Base-by-base conservation (phyloP, 495 filamentous ascomycete species). In the Penicillium alfredii region DNA sequence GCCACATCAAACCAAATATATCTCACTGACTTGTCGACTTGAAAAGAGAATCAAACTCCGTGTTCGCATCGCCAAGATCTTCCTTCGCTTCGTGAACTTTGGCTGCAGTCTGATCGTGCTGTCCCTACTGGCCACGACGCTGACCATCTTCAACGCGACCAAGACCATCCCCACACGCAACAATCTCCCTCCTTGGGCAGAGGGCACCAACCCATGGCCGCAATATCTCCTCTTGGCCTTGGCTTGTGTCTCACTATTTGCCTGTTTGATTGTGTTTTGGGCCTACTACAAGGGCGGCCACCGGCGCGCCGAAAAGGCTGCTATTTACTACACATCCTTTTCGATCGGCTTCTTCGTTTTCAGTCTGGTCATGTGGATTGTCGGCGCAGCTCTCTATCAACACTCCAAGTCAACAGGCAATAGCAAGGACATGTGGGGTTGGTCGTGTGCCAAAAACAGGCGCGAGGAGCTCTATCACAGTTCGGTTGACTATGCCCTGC, bases 21-120 rank as follows among this genome's bases (percentile, higher is more conserved):
- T 25, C 23, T n/a, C 23, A 15, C 10, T 11, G 39, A 31, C 49
- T 56, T 9, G 49, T 16, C 8, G 6, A 9, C 7, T 30, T 6
- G 17, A 15, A n/a, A 17, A 97, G 90, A 86, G 84, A 77, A 74
- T 94, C 57, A 99, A 99, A 71, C 74, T 82, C 11, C 80, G 89
- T 31, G 88, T 99, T 21, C 82, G 92, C 9, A 74, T 96, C 53
- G 93, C 89, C 41, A 99, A 99, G 69, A 81, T 96, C 43, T 76
- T 93, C 45, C 80, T 99, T 19, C 83, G 92, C 44, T 80, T 86
- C 35, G 81, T 95, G 60, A 97, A 88, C 73, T 96, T 97, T 63
- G 86, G 82, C 63, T 99, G 92, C 72, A 88, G 84, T 69, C 72
- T 94, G 33, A 96, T 99, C 52, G 85, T 99, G 42, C 73, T 99